phyloP scores from a whole-genome alignment of 2,329 filamentous ascomycete species.

The Sphaerulina vaccinii region DNA sequence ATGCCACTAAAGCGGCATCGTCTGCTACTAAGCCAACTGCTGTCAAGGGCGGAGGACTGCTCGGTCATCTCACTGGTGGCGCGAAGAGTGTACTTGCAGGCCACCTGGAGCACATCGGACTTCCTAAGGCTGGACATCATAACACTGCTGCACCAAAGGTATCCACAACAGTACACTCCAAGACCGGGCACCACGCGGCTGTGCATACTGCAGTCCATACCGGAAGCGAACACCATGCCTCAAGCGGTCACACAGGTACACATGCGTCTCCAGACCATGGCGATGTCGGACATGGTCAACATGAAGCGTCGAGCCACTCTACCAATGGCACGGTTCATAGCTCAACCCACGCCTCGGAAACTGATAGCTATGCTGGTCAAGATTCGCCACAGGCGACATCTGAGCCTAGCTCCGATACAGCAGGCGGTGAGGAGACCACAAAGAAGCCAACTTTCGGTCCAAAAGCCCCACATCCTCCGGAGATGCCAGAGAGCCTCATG shows the following conservation, averaged over 20 bases:
- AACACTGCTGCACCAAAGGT: background rate
- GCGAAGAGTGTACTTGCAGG: background rate
- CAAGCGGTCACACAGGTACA: background rate
- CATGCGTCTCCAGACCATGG: background rate
- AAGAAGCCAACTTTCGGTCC: too few relatives aligned
- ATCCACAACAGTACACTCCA: background rate
- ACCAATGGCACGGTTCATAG: background rate
- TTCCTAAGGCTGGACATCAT: background rate
- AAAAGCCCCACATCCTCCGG: too few relatives aligned
- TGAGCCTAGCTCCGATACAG: too few relatives aligned
- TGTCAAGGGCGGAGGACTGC: background rate
- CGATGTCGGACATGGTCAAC: background rate
- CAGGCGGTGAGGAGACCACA: too few relatives aligned
- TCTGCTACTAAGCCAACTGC: background rate
- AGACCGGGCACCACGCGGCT: background rate
- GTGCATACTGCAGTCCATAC: background rate
- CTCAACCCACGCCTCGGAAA: too few relatives aligned
- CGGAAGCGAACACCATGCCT: background rate
- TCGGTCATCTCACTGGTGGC: background rate
- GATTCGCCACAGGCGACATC: too few relatives aligned
- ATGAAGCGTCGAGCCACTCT: background rate
- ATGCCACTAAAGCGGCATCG: background rate
- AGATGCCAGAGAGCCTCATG: too few relatives aligned
- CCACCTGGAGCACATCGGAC: too few relatives aligned
- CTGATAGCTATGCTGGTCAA: too few relatives aligned